Evolutionary conservation across 345 rosid genomes (phyloP), one percentile per base, ranked within the genome.

Genomic region (Capsella bursapastoris): DNA sequence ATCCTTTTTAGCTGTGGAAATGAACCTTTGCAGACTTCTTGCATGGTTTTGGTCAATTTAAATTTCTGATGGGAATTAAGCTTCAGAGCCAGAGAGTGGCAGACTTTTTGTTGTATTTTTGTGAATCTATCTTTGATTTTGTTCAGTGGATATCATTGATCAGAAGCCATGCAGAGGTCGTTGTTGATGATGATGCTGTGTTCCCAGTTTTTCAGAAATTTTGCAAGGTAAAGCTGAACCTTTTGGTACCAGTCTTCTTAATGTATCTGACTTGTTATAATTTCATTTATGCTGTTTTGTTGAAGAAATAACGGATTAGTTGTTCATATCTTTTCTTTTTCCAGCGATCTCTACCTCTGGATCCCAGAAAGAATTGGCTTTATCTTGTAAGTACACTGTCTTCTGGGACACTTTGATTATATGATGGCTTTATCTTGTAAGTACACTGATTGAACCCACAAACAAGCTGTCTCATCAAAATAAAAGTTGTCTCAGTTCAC

Each of bases 111-210:
- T 37, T 28, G 50, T 6, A 58, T 22, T 34, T 45, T 52, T 58
- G 8, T 59, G 35, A 43, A 51, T 51, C 68, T 38, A 8, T 37
- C 3, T 37, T 37, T 37, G 40, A 3, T 35, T 43, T 8, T 4
- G 53, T 81, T 72, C 84, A 94, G 98, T 91, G 98, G 98, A 83
- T 94, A 14, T 66, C 95, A 67, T 71, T 91, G 73, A 51, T 88
- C 56, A 86, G 97, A 63, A 86, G 86, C 52, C 96, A 91, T 74
- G 97, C 92, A 31, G 86, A 88, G 75, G 84, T 85, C 15, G 70
- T 94, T 56, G 90, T 84, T 47, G 86, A 86, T 71, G 98, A 91
- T 82, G 87, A 86, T 60, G 75, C 77, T 50, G 82, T 89, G 56
- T 86, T 87, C 73, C 82, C 88, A 8, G 83, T 84, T 65, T 94